A percentile compares a stretch with the other conserved stretches of the same genome.
These are phyloP conservation scores for Fusarium sororula DNA, from an alignment of 2,329 filamentous ascomycete genomes.

Conservation along the genomic window DNA sequence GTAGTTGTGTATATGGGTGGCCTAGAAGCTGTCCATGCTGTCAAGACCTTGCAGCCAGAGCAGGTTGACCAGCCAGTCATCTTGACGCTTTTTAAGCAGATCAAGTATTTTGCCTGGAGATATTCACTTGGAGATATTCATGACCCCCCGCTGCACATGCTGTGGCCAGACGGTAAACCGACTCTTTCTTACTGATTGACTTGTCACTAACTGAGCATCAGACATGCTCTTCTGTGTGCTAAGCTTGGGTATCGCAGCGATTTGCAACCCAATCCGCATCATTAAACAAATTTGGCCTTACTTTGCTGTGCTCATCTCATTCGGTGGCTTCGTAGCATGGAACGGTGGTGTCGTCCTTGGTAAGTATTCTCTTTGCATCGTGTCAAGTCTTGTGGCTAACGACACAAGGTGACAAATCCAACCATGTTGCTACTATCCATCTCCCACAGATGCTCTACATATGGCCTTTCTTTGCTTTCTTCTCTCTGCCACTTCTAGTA, in stretches of 20 bases:
- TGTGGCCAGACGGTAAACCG: slow-evolving; percentile 61
- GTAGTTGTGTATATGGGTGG: slow-evolving; percentile 80
- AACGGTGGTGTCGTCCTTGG: slow-evolving; percentile 93
- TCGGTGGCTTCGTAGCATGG: slow-evolving; percentile 80
- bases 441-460: slow-evolving; percentile 94
- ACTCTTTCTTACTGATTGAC: neutral
- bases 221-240: slow-evolving; percentile 66
- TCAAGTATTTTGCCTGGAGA: slow-evolving; percentile 52
- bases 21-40: slow-evolving; percentile 61
- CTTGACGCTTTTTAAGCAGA: slow-evolving; percentile 46
- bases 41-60: slow-evolving; percentile 55
- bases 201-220: slow-evolving; percentile 40
- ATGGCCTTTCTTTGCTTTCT: slow-evolving; percentile 89
- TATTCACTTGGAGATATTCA: slow-evolving; percentile 64
- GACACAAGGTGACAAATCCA: slow-evolving; percentile 83
- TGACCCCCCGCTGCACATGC: slow-evolving; percentile 59
- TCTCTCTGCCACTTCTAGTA: slow-evolving; percentile 81
- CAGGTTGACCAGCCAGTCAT: slow-evolving; percentile 45
- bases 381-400: slow-evolving; percentile 36
- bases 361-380: slow-evolving; percentile 47
- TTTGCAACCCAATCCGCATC: slow-evolving; percentile 58
- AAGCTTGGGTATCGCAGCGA: slow-evolving; percentile 69
- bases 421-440: slow-evolving; percentile 90
- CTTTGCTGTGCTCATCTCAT: slow-evolving; percentile 70
- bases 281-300: slow-evolving; percentile 65